phyloP scores from a whole-genome alignment of 2,329 filamentous ascomycete genomes.

The Calonectria hawksworthii region DNA sequence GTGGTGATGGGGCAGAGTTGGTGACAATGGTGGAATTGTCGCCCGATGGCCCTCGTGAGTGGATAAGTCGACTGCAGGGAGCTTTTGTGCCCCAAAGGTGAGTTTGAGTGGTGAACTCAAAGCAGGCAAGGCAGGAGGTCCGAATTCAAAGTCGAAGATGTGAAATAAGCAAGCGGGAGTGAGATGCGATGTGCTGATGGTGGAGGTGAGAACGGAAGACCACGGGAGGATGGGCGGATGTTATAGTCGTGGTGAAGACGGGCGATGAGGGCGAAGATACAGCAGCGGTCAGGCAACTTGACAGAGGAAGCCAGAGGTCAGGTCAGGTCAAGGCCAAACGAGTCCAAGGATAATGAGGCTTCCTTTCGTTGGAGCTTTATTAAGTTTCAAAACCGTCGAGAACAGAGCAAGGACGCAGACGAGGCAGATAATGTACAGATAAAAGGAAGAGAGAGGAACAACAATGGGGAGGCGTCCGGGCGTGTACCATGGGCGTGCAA shows the following conservation, averaged over 20 bases:
- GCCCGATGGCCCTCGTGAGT: slow-evolving; percentile 14
- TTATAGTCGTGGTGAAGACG: slow-evolving; percentile 1
- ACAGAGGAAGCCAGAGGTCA: slow-evolving; percentile 4
- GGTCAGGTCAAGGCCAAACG: slow-evolving; percentile 22
- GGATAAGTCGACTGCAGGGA: slow-evolving; percentile 6
- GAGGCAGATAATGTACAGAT: slow-evolving; percentile 10
- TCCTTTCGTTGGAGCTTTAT: slow-evolving; percentile 22
- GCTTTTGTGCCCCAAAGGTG: not conserved
- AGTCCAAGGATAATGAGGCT: slow-evolving; percentile 1
- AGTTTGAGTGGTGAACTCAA: slow-evolving; percentile 17
- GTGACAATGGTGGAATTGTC: slow-evolving; percentile 14
- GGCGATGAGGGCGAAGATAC: slow-evolving; percentile 1
- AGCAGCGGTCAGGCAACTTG: slow-evolving; percentile 4
- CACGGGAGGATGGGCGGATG: not conserved
- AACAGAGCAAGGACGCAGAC: not conserved
- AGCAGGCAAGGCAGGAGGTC: not conserved
- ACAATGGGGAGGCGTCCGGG: not conserved
- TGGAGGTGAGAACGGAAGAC: not conserved
- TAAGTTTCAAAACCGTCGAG: slow-evolving; percentile 22
- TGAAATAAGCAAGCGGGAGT: not conserved
- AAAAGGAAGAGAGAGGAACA: not conserved
- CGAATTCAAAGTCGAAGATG: not conserved
- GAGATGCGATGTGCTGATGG: not conserved
- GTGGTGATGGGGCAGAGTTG: not conserved
- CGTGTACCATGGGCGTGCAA: not conserved